These are phyloP conservation scores for Penicillium sp. DNA, from an alignment of 2,329 filamentous ascomycete genomes.

Conservation along the genomic window DNA sequence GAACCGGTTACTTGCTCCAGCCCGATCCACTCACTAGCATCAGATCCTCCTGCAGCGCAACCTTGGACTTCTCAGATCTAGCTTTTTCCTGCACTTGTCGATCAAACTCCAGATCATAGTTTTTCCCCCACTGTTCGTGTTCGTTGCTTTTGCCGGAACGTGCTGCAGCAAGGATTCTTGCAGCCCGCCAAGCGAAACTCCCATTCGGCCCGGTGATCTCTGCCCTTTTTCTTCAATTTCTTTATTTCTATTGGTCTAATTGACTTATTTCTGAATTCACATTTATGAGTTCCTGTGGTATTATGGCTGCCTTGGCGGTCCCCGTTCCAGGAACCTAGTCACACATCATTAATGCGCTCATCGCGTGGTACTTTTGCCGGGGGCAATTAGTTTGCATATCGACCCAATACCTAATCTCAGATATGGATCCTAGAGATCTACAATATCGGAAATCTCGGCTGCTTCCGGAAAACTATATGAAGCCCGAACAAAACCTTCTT, in stretches of 20 bases:
- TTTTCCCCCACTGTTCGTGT: constrained; percentile 15
- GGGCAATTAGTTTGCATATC: constrained; percentile 15
- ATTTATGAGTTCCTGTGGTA: constrained; percentile 2
- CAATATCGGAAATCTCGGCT: constrained; percentile 7
- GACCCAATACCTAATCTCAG: constrained; percentile 8
- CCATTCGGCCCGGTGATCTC: constrained; percentile 15
- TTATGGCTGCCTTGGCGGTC: constrained; percentile 11
- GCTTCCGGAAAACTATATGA: constrained; percentile 21
- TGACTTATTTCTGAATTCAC: neutral
- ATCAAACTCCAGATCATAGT: neutral
- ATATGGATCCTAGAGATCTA: constrained; percentile 8
- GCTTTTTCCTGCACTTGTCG: neutral
- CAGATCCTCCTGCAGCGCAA: constrained; percentile 21
- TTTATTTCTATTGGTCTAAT: neutral
- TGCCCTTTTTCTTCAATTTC: constrained; percentile 2
- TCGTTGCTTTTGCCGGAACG: constrained; percentile 15
- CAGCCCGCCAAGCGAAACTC: constrained; percentile 7
- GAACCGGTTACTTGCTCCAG: constrained; percentile 2
- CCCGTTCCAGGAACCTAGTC: constrained; percentile 16
- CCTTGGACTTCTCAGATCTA: constrained; percentile 22
- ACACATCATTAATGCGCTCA: constrained; percentile 13
- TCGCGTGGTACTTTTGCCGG: constrained; percentile 21
- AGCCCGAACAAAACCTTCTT: constrained; percentile 7
- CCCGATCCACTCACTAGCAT: constrained; percentile 19
- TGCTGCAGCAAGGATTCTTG: constrained; percentile 24